Conservation (phyloP, 163 green algal genomes). For the Volvox carteri region DNA sequence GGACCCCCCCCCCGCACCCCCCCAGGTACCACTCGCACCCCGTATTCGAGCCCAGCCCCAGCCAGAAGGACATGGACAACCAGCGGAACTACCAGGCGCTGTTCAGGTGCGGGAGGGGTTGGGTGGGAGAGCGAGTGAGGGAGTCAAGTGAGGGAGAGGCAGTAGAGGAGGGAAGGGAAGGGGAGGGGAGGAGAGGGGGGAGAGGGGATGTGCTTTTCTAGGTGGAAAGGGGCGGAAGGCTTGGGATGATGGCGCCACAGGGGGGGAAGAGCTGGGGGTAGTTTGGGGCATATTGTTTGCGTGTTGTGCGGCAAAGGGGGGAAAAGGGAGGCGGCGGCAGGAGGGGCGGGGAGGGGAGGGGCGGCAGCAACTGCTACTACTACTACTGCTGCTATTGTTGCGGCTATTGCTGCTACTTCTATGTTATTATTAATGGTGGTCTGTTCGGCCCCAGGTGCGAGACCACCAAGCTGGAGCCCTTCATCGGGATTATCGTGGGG, state of each 20-base stretch:
- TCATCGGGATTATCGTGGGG: constrained; percentile 82
- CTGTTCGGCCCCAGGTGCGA: constrained; percentile 23
- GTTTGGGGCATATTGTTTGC: too few relatives aligned
- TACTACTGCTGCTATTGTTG: too few relatives aligned
- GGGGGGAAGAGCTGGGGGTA: too few relatives aligned
- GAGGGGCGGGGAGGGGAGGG: too few relatives aligned
- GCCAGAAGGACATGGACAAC: constrained; percentile 89
- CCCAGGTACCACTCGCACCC: constrained; percentile 80
- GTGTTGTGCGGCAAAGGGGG: too few relatives aligned
- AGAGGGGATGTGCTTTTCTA: not conserved
- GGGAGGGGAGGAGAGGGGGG: not conserved
- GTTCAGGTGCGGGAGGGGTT: constrained; percentile 55
- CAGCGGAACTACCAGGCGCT: constrained; percentile 90
- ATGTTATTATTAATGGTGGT: too few relatives aligned
- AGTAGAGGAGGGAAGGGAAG: not conserved
- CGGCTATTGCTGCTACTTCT: too few relatives aligned
- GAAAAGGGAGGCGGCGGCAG: too few relatives aligned
- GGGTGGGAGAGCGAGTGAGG: not conserved
- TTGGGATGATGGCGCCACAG: not conserved
- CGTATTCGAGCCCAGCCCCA: constrained; percentile 82
- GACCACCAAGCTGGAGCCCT: constrained; percentile 73
- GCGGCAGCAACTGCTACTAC: too few relatives aligned
- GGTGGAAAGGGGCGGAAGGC: not conserved
- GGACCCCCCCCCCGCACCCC: too few relatives aligned
- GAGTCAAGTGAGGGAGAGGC: not conserved